phyloP scores from a whole-genome alignment of 768 basidiomycete species.

The Trichaptum fuscoviolaceum region DNA sequence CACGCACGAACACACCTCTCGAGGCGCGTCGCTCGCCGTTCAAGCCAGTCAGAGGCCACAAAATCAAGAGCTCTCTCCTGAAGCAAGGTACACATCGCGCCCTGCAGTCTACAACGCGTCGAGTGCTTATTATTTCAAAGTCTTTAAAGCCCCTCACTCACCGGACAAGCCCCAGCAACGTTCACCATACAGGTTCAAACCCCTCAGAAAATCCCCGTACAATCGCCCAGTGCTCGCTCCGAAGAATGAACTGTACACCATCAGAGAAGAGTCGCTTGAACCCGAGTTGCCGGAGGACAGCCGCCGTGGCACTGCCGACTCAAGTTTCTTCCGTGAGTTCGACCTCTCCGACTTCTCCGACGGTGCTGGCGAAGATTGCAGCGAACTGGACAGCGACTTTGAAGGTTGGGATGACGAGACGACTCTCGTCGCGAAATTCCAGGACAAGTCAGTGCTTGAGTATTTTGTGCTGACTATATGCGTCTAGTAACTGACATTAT shows the following conservation, averaged over 20 bases:
- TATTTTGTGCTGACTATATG: slow-evolving; percentile 25
- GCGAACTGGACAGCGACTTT: slow-evolving; percentile 4
- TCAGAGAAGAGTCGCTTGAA: slow-evolving; percentile 1
- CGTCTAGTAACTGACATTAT: slow-evolving; percentile 38
- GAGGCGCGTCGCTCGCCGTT: neutral
- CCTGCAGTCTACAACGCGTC: too few relatives aligned
- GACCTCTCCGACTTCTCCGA: neutral
- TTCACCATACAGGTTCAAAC: neutral
- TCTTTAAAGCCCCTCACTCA: neutral
- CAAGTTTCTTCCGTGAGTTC: neutral
- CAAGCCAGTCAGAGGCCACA: neutral
- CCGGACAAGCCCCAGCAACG: neutral
- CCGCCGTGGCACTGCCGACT: neutral
- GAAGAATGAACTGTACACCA: neutral
- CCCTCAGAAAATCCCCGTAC: neutral
- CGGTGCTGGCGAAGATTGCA: neutral
- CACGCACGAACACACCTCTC: neutral
- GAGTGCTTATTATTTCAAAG: neutral
- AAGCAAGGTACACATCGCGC: neutral
- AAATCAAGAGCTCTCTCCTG: neutral
- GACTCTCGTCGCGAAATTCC: slow-evolving; percentile 46
- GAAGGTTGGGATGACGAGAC: slow-evolving; percentile 43
- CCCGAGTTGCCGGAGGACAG: neutral
- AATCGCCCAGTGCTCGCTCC: neutral
- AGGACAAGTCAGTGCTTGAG: slow-evolving; percentile 30